Evolutionary conservation across 371 early-diverging fungal species (phyloP).

Genomic region (Smittium mucronatum): DNA sequence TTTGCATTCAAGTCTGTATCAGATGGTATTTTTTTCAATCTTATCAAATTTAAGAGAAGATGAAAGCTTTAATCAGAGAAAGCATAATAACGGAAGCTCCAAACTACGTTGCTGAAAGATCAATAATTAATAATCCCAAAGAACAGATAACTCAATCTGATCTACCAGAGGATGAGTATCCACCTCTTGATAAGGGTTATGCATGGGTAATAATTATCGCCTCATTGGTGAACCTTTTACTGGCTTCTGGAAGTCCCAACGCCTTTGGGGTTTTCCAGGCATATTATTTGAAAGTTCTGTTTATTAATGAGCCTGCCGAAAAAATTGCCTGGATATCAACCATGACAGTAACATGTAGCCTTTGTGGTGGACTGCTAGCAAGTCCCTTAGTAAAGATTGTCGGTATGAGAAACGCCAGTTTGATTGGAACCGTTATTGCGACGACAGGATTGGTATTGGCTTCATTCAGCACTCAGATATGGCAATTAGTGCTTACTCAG

Average conservation of each 20-base stretch:
- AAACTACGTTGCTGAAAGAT: too few species aligned
- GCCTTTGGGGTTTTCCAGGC: conserved; percentile 26
- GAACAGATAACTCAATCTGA: too few species aligned
- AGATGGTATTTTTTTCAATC: too few species aligned
- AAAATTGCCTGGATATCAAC: conserved; percentile 32
- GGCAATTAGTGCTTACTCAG: conserved; percentile 33
- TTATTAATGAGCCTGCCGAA: conserved; percentile 13
- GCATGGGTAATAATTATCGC: not conserved
- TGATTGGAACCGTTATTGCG: conserved; percentile 15
- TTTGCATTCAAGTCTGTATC: too few species aligned
- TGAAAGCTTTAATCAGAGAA: too few species aligned
- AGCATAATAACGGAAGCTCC: too few species aligned
- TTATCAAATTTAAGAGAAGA: too few species aligned
- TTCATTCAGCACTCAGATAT: conserved; percentile 28
- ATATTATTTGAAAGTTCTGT: conserved; percentile 27
- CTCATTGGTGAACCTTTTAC: not conserved
- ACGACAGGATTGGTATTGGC: conserved; percentile 24
- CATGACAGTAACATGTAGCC: conserved; percentile 19
- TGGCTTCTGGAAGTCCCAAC: conserved; percentile 1
- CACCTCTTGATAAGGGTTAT: conserved; percentile 2
- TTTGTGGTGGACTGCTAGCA: conserved; percentile 25
- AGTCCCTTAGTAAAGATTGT: conserved; percentile 21
- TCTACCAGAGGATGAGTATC: too few species aligned
- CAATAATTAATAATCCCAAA: too few species aligned
- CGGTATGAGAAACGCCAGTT: conserved; percentile 19